Base-by-base conservation (phyloP, 139 green algal genomes). In the Chlorella sp. region DNA sequence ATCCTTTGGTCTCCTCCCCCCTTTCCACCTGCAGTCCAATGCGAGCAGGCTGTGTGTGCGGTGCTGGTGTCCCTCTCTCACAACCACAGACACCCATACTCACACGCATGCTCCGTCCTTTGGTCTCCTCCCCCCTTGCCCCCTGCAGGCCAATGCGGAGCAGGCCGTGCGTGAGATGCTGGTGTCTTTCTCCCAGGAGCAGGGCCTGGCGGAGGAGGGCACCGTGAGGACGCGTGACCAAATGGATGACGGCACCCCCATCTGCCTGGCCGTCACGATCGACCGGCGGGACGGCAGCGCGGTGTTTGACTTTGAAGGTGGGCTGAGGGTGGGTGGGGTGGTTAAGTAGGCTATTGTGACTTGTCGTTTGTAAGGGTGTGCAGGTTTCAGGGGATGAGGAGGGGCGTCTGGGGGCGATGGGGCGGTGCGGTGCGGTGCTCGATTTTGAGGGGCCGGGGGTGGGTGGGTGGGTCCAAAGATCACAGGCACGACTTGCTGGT, bases 191-290 rank as follows among this genome's bases (percentile, higher is more conserved):
- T 96, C 93, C 9, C n/a, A 88, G 39, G 73, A 90, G 36, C 93
- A 96, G 91, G 93, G 94, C 32, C 90, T 99, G 77, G 88, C 95
- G 0, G 95, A 98, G 84, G 85, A 97, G 71, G 96, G 95, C 86
- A 96, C 86, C 0, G 95, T 99, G 34, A 36, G 40, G 0, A 95
- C 96, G 0, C 76, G 93, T 32, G 98, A 99, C 90, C 92, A 95
- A 42, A 99, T 99, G 98, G 98, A 99, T 86, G 98, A 99, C 86
- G 98, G 98, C 83, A 96, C 95, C 5, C 92, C 92, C 85, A 98
- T 99, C 86, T 48, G 85, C 39, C 89, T 98, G 66, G 61, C 95
- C 3, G 95, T 99, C 86, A 98, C 97, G 61, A 97, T 99, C 53
- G 95, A 99, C 92, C 90, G 95, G 5, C 81, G 73, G 0, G 90